Conservation (phyloP, 805 yeast genomes). For the Candida patagonica region DNA sequence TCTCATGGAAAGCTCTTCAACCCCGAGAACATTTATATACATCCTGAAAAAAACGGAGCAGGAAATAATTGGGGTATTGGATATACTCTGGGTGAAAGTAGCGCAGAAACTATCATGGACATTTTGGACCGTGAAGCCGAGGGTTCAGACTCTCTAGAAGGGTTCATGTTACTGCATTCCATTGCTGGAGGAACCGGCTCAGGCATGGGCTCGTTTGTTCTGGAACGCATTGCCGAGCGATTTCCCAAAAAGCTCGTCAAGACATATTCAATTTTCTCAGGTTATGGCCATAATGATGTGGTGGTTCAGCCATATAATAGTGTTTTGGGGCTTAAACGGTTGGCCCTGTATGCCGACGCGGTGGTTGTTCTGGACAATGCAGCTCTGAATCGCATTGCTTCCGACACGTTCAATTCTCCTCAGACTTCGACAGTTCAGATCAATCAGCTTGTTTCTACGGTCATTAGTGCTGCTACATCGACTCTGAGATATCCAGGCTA, state of each 20-base stretch:
- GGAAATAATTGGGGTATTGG: slow-evolving; percentile 97
- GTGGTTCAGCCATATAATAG: slow-evolving; percentile 97
- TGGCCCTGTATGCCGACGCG: slow-evolving; percentile 78
- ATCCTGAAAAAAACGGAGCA: slow-evolving; percentile 84
- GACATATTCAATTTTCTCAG: slow-evolving; percentile 68
- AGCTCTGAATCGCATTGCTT: slow-evolving; percentile 66
- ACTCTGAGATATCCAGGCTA: slow-evolving; percentile 87
- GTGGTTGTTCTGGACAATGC: slow-evolving; percentile 88
- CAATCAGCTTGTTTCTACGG: slow-evolving; percentile 77
- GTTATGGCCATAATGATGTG: slow-evolving; percentile 72
- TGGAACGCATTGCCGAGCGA: slow-evolving; percentile 72
- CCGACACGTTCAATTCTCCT: slow-evolving; percentile 44
- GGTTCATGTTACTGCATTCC: slow-evolving; percentile 84
- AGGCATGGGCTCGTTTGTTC: slow-evolving; percentile 77
- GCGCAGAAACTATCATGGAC: slow-evolving; percentile 67
- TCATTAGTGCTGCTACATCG: slow-evolving; percentile 75
- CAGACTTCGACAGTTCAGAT: slow-evolving; percentile 67
- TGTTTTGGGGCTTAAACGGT: slow-evolving; percentile 66
- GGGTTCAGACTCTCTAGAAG: slow-evolving; percentile 79
- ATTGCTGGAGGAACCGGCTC: slow-evolving; percentile 99
- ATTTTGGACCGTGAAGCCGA: slow-evolving; percentile 86
- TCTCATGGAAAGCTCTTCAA: slow-evolving; percentile 59
- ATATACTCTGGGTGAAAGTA: slow-evolving; percentile 58
- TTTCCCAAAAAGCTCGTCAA: slow-evolving; percentile 75
- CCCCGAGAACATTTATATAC: slow-evolving; percentile 69